Base-by-base conservation (phyloP, 345 rosid genomes). In the Lepidium didymum region DNA sequence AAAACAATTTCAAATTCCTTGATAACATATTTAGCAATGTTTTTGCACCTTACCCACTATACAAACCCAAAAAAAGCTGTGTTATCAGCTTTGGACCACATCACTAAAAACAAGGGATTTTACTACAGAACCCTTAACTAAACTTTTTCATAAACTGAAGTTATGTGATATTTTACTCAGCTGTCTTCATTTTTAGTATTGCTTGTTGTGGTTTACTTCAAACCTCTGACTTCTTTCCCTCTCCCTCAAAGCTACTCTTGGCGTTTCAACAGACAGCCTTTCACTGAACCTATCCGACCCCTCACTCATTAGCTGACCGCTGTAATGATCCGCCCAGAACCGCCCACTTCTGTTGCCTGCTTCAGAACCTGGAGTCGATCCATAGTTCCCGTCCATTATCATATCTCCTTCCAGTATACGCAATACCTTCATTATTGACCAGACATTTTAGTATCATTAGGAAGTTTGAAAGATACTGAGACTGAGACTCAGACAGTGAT, bases 361-460 rank as follows among this genome's bases (percentile, higher is more conserved):
- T 12, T 89, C 96, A 63, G 79, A 89, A 4, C 87, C 80, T 3
- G 99, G 92, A 5, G 94, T 83, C 1, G 97, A 81, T 51, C 76
- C 64, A 79, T 71, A 89, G 71, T 82, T 91, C 31, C 82, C 18
- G 16, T 91, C 96, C 75, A 89, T 57, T 47, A 88, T 71, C 89
- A 82, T 78, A 76, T 95, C 99, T 6, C 99, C 99, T 79, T 95
- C 99, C 56, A 95, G 74, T 66, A 95, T 83, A 43, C 99, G 96
- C 58, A 95, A 84, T 75, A 95, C 96, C 99, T 91, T 71, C 34
- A 54, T 60, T n/a, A 69, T 31, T 60, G 12, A 63, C 46, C 58
- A 63, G 34, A 14, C 9, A 14, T 36, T 23, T 67, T 68, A 75
- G 58, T 38, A 37, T 60, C 13, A 60, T 56, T 59, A 49, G 12